Conservation (phyloP, 2,329 filamentous ascomycete species). For the Zymoseptoria crescenta region DNA sequence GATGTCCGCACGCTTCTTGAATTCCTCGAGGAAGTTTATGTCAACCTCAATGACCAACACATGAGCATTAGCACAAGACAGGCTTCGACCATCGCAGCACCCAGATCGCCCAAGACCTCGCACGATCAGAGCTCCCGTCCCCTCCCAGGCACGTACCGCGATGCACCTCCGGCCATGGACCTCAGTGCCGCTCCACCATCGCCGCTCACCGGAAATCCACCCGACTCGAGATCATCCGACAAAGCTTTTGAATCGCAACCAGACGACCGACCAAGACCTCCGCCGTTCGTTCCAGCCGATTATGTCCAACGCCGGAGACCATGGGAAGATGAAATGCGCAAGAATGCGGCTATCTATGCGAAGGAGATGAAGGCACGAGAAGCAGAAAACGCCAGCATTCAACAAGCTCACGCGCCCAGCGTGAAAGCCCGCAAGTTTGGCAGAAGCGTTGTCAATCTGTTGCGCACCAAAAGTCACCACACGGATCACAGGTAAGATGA, state of each 20-base stretch:
- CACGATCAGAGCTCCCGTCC: conserved; percentile 4
- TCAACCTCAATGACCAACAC: conserved; percentile 1
- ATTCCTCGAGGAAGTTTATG: conserved; percentile 28
- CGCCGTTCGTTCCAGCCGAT: conserved; percentile 26
- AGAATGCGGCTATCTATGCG: conserved; percentile 16
- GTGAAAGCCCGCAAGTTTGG: conserved; percentile 29
- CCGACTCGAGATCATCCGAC: conserved; percentile 12
- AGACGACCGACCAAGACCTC: conserved; percentile 17
- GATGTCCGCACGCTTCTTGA: conserved; percentile 56
- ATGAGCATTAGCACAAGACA: neutral
- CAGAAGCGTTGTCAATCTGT: conserved; percentile 27
- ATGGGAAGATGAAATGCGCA: conserved; percentile 27
- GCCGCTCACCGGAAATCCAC: conserved; percentile 8
- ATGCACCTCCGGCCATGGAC: conserved; percentile 11
- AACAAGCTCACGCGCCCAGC: conserved; percentile 22
- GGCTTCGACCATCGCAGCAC: conserved; percentile 1
- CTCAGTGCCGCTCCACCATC: conserved; percentile 12
- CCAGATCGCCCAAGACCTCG: neutral
- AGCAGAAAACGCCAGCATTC: conserved; percentile 21
- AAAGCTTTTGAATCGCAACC: conserved; percentile 8
- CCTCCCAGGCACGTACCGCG: neutral
- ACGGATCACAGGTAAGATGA: conserved; percentile 9
- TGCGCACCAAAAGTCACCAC: conserved; percentile 25
- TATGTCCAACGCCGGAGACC: conserved; percentile 25
- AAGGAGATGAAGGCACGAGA: conserved; percentile 28